Conservation (phyloP, 208 protist genomes). For the Novymonas esmeraldas region DNA sequence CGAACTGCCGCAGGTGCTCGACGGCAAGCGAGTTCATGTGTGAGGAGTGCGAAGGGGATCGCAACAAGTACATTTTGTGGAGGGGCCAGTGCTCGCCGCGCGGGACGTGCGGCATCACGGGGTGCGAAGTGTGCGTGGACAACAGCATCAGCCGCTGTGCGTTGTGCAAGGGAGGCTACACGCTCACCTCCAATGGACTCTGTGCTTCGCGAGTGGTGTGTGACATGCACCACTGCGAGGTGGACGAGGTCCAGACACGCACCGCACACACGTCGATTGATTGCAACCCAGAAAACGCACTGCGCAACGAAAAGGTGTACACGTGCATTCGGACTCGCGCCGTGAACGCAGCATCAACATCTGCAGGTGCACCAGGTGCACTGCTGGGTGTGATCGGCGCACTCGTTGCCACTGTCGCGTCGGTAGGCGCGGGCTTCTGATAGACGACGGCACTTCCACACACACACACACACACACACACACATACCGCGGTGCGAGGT, state of each 20-base stretch:
- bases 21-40: constrained; percentile 13
- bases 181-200: constrained; percentile 17
- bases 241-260: constrained; percentile 9
- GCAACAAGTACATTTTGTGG: constrained; percentile 6
- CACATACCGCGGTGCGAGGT: too few relatives aligned
- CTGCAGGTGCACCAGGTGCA: too few relatives aligned
- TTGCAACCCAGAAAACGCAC: neutral
- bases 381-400: too few relatives aligned
- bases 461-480: too few relatives aligned
- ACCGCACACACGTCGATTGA: constrained; percentile 1
- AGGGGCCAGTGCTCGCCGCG: constrained; percentile 18
- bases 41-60: constrained; percentile 9
- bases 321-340: neutral
- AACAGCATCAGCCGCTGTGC: constrained; percentile 13
- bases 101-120: constrained; percentile 19
- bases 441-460: too few relatives aligned
- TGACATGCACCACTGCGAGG: constrained; percentile 16
- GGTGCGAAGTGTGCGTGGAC: constrained; percentile 13
- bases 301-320: constrained; percentile 8
- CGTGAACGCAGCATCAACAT: neutral
- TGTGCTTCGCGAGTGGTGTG: constrained; percentile 20
- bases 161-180: constrained; percentile 14
- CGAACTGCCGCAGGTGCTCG: constrained; percentile 17
- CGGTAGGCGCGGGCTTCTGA: too few relatives aligned
- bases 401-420: too few relatives aligned